These are phyloP conservation scores for Nadsonia starkeyi-henricii DNA, from an alignment of 1,139 yeast genomes.

Conservation along the genomic window DNA sequence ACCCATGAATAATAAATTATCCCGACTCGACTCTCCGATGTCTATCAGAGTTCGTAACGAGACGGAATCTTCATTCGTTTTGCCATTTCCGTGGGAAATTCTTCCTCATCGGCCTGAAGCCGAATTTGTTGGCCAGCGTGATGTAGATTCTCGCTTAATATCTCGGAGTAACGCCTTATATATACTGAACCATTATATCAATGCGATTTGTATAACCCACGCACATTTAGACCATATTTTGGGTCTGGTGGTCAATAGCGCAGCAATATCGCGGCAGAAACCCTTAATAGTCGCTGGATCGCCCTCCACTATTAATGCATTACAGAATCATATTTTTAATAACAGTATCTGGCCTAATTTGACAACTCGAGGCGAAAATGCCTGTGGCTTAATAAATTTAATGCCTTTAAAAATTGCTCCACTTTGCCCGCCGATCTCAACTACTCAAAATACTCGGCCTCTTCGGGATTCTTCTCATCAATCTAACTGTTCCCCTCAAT, in stretches of 20 bases:
- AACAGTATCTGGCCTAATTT: slow-evolving; percentile 72
- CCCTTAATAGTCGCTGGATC: slow-evolving; percentile 42
- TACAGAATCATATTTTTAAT: slow-evolving; percentile 51
- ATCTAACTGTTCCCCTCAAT: too few species aligned
- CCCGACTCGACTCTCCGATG: too few species aligned
- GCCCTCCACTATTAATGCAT: slow-evolving; percentile 35
- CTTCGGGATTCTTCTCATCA: too few species aligned
- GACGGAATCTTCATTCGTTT: neutral
- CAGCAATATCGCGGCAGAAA: slow-evolving; percentile 31
- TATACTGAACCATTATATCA: slow-evolving; percentile 19
- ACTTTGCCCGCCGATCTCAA: too few species aligned
- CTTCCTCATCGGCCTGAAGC: slow-evolving; percentile 3
- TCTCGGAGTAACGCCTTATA: slow-evolving; percentile 23
- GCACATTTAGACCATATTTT: slow-evolving; percentile 74
- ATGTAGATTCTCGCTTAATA: slow-evolving; percentile 9
- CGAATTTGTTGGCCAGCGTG: neutral
- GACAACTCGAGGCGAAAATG: slow-evolving; percentile 25
- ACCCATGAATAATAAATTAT: too few species aligned
- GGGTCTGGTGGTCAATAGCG: slow-evolving; percentile 58
- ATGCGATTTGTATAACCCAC: slow-evolving; percentile 54
- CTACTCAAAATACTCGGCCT: too few species aligned
- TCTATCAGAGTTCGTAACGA: too few species aligned
- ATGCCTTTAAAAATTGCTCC: slow-evolving; percentile 9
- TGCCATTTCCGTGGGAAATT: slow-evolving; percentile 3
- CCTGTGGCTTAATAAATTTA: slow-evolving; percentile 17